Evolutionary conservation across 2,329 filamentous ascomycete species (phyloP).

Genomic region (Cercospora sp.): DNA sequence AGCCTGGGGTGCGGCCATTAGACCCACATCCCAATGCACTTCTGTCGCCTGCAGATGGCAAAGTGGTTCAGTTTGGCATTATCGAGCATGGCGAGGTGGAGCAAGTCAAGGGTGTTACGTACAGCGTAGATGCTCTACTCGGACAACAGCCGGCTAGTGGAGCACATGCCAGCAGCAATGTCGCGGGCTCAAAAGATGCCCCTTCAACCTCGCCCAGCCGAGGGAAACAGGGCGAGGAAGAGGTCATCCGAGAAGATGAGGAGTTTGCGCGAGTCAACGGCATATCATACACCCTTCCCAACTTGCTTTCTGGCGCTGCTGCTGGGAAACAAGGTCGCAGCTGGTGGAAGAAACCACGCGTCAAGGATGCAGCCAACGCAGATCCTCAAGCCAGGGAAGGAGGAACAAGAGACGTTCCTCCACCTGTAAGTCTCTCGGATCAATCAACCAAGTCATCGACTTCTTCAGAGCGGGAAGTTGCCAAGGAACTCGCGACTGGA

Average conservation of each 20-base stretch:
- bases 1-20: constrained; percentile 81
- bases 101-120: constrained; percentile 98
- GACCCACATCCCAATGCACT: constrained; percentile 78
- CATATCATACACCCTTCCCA: constrained; percentile 89
- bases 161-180: constrained; percentile 39
- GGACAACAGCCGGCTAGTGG: constrained; percentile 59
- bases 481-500: constrained; percentile 72
- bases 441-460: constrained; percentile 68
- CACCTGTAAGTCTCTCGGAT: constrained; percentile 53
- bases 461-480: constrained; percentile 77
- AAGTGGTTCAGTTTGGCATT: constrained; percentile 84
- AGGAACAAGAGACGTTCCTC: constrained; percentile 33
- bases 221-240: constrained; percentile 47
- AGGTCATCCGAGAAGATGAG: constrained; percentile 75
- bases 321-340: constrained; percentile 21
- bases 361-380: constrained; percentile 21
- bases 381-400: constrained; percentile 24
- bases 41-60: constrained; percentile 85
- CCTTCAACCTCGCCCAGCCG: constrained; percentile 37
- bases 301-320: constrained; percentile 71
- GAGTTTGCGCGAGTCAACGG: constrained; percentile 94
- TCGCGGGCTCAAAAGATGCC: constrained; percentile 41
- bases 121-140: constrained; percentile 88
- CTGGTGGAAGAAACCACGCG: constrained; percentile 37
- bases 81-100: constrained; percentile 95